A percentile compares a stretch with the other conserved stretches of the same genome.
Conservation (phyloP, 2,329 filamentous ascomycete species). For the Scytalidium lignicola region DNA sequence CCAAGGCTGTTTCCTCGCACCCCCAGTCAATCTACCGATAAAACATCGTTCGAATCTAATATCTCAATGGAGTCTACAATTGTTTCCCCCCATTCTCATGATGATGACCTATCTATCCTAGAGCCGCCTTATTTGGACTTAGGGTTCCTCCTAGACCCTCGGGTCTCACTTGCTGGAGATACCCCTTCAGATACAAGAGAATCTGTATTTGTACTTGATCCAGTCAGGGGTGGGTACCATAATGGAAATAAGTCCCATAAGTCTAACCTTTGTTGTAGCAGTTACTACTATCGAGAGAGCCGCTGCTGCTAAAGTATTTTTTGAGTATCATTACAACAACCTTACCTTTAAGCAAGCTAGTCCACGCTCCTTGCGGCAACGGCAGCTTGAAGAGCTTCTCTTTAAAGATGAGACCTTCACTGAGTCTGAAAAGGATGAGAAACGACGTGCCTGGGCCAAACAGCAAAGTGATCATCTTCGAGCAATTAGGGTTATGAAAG, state of each 20-base stretch:
- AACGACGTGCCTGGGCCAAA: constrained; percentile 53
- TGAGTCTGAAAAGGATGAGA: constrained; percentile 46
- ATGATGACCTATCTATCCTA: constrained; percentile 16
- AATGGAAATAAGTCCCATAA: background rate
- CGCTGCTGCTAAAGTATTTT: constrained; percentile 75
- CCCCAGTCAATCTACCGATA: constrained; percentile 24
- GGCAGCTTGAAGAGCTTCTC: constrained; percentile 59
- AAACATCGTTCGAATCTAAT: constrained; percentile 37
- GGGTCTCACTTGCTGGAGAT: background rate
- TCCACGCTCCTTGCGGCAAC: constrained; percentile 55
- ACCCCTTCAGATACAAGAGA: background rate
- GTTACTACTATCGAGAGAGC: constrained; percentile 66
- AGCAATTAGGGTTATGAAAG: constrained; percentile 65
- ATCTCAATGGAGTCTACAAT: constrained; percentile 24
- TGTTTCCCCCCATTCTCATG: constrained; percentile 21
- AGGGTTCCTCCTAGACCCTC: background rate
- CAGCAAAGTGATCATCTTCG: constrained; percentile 73
- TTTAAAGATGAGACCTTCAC: constrained; percentile 40
- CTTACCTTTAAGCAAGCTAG: constrained; percentile 50
- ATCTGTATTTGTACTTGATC: background rate
- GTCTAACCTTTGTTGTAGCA: constrained; percentile 14
- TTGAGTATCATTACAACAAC: constrained; percentile 81
- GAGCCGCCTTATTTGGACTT: background rate
- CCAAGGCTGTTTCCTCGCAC: constrained; percentile 23
- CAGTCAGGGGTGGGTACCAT: background rate